Conservation (phyloP, 2,329 filamentous ascomycete species). For the Neoscytalidium dimidiatum region DNA sequence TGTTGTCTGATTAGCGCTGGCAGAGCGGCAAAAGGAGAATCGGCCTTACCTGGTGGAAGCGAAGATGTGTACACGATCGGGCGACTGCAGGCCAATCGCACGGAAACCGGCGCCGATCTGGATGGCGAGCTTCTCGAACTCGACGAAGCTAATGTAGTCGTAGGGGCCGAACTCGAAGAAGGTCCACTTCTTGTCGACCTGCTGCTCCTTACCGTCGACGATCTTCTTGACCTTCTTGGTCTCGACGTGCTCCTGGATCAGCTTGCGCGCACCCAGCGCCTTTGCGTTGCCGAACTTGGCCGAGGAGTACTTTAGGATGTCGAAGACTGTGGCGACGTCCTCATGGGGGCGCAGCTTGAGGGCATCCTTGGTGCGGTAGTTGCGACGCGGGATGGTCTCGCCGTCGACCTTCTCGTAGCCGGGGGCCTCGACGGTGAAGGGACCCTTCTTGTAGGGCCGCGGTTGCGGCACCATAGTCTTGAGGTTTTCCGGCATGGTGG, state of each 20-base stretch:
- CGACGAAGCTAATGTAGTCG: constrained; percentile 73
- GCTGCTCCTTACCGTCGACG: constrained; percentile 74
- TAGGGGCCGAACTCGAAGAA: constrained; percentile 83
- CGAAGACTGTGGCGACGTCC: constrained; percentile 75
- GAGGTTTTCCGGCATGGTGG: constrained; percentile 43
- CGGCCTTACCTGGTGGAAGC: constrained; percentile 68
- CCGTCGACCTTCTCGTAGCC: constrained; percentile 70
- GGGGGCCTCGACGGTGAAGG: constrained; percentile 73
- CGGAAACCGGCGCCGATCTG: constrained; percentile 73
- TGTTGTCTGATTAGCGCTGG: constrained; percentile 34
- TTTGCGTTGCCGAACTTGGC: constrained; percentile 56
- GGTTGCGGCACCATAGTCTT: constrained; percentile 52
- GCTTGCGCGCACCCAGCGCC: constrained; percentile 65
- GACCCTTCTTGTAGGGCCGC: constrained; percentile 61
- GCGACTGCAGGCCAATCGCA: constrained; percentile 68
- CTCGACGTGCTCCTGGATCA: constrained; percentile 78
- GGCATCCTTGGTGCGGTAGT: constrained; percentile 69
- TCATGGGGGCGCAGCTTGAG: constrained; percentile 67
- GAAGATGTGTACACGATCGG: constrained; percentile 76
- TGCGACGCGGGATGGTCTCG: constrained; percentile 81
- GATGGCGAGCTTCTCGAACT: constrained; percentile 72
- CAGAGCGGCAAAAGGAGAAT: constrained; percentile 3
- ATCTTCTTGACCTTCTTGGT: constrained; percentile 89
- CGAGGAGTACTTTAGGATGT: constrained; percentile 72
- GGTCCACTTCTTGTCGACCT: constrained; percentile 89